These are phyloP conservation scores for Phytophthora kernoviae DNA, from an alignment of 352 stramenopile species.

Conservation along the genomic window DNA sequence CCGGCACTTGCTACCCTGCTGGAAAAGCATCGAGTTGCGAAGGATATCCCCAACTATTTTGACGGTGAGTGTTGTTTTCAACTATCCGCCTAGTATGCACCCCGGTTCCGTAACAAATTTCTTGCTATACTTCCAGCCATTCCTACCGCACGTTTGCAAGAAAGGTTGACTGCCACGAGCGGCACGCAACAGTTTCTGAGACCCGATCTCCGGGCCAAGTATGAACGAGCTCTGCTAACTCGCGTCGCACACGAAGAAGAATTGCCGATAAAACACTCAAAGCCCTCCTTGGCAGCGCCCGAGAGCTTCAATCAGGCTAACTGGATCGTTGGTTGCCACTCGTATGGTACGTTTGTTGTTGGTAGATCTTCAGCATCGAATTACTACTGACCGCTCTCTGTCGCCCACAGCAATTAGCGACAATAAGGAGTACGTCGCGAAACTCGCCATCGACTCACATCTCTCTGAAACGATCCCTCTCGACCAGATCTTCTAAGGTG, in stretches of 20 bases:
- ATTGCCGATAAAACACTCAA: constrained; percentile 14
- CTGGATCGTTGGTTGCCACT: constrained; percentile 76
- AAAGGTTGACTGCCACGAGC: constrained; percentile 48
- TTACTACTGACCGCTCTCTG: not conserved
- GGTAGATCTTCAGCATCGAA: not conserved
- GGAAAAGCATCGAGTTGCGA: constrained; percentile 59
- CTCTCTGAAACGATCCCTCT: constrained; percentile 64
- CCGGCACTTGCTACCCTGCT: constrained; percentile 57
- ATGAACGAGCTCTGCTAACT: constrained; percentile 44
- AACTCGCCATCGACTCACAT: constrained; percentile 79
- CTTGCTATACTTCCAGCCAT: constrained; percentile 42
- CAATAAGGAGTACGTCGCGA: constrained; percentile 83
- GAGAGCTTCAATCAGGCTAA: constrained; percentile 57
- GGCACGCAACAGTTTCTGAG: constrained; percentile 28
- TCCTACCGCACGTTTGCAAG: constrained; percentile 56
- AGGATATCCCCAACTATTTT: constrained; percentile 85
- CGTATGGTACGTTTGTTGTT: constrained; percentile 53
- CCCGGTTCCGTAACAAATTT: not conserved
- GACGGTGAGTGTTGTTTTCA: constrained; percentile 42
- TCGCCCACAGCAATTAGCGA: constrained; percentile 61
- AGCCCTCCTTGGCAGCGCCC: constrained; percentile 43
- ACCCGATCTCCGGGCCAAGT: constrained; percentile 49
- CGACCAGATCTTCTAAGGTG: constrained; percentile 62
- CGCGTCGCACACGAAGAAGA: constrained; percentile 23
- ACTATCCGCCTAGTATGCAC: not conserved